Evolutionary conservation across 116 monocot species (phyloP).

Genomic region (Zostera marina): DNA sequence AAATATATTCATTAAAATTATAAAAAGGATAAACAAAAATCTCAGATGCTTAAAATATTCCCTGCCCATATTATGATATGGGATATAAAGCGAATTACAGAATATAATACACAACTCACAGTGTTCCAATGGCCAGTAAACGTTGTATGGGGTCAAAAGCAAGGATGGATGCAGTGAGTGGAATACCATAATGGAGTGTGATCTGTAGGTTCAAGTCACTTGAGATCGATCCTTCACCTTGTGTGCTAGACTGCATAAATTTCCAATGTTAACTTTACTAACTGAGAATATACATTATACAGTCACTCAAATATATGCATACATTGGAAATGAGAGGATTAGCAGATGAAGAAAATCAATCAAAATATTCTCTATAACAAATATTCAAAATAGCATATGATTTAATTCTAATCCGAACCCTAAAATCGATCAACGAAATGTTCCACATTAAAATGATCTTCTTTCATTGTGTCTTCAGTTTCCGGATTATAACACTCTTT

Average conservation of each 20-base stretch:
- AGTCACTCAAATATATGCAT: too few relatives aligned
- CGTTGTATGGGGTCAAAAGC: conserved; percentile 88
- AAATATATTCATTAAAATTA: background rate
- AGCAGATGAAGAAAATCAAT: too few relatives aligned
- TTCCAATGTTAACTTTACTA: background rate
- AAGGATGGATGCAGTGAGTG: conserved; percentile 66
- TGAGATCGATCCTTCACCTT: conserved; percentile 14
- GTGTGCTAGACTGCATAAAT: conserved; percentile 14
- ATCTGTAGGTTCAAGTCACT: conserved; percentile 37
- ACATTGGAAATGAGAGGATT: too few relatives aligned
- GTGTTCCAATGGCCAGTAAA: conserved; percentile 87
- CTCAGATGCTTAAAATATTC: background rate
- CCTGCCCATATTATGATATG: background rate
- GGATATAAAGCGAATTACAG: background rate
- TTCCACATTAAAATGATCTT: too few relatives aligned
- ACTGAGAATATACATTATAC: too few relatives aligned
- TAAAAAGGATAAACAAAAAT: background rate
- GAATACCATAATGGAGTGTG: conserved; percentile 69
- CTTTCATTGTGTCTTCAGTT: too few relatives aligned
- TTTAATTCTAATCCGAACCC: too few relatives aligned
- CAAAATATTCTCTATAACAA: too few relatives aligned
- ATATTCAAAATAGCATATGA: too few relatives aligned
- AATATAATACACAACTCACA: conserved; percentile 37
- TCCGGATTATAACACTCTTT: too few relatives aligned
- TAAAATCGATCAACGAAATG: too few relatives aligned